Percentiles rank a stretch among this genome's conserved stretches.
Conservation (phyloP, 2,329 filamentous ascomycete species). For the Penicillium sp. region DNA sequence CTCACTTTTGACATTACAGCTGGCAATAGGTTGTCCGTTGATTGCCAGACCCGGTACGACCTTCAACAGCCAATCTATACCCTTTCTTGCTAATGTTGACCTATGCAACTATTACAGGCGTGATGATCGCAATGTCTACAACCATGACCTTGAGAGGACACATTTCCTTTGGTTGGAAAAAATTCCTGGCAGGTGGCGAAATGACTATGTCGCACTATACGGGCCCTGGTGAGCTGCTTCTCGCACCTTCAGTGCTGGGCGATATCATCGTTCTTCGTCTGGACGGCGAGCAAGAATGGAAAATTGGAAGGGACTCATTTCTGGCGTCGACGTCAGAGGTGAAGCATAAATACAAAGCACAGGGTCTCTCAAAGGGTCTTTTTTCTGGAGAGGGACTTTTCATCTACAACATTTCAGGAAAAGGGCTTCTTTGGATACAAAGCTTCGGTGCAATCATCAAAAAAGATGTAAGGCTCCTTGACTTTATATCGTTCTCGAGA, state of each 20-base stretch:
- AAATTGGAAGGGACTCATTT: slow-evolving; percentile 79
- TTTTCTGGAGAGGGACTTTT: slow-evolving; percentile 92
- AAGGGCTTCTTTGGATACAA: slow-evolving; percentile 79
- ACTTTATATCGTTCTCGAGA: neutral
- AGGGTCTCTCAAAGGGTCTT: slow-evolving; percentile 81
- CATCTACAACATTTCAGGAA: slow-evolving; percentile 77
- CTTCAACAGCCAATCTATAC: neutral
- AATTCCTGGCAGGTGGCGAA: slow-evolving; percentile 76
- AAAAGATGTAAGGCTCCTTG: slow-evolving; percentile 68
- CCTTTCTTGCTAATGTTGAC: neutral
- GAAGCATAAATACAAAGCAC: slow-evolving; percentile 78
- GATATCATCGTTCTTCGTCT: slow-evolving; percentile 79
- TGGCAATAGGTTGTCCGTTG: slow-evolving; percentile 83
- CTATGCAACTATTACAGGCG: slow-evolving; percentile 46
- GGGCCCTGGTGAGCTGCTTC: slow-evolving; percentile 81
- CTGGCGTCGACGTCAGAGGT: slow-evolving; percentile 82
- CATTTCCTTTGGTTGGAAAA: slow-evolving; percentile 84
- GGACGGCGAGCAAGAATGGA: slow-evolving; percentile 64
- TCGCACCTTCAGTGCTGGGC: slow-evolving; percentile 73
- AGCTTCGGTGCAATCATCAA: slow-evolving; percentile 92
- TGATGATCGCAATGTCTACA: slow-evolving; percentile 93
- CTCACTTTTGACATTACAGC: slow-evolving; percentile 78
- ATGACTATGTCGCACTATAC: slow-evolving; percentile 74
- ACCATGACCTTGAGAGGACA: slow-evolving; percentile 76
- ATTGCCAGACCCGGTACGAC: slow-evolving; percentile 65